These are phyloP conservation scores for Physcomitrium patens DNA, from an alignment of 225 moss, liverwort and hornwort species.

Conservation along the genomic window DNA sequence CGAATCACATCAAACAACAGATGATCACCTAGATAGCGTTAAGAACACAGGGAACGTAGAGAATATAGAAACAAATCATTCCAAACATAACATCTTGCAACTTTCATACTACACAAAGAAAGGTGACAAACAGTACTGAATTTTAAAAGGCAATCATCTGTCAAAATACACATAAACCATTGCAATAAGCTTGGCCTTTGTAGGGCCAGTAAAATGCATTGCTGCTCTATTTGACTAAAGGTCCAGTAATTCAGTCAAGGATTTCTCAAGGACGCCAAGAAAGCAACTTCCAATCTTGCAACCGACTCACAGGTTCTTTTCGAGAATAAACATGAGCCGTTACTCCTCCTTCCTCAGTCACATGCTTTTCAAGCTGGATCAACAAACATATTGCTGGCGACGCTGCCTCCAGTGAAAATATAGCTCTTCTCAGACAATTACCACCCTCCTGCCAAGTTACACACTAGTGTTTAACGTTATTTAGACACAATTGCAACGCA, in stretches of 20 bases:
- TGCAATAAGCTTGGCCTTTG: slow-evolving; percentile 17
- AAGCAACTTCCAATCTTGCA: slow-evolving; percentile 14
- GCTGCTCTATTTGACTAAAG: neutral
- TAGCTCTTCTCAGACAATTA: slow-evolving; percentile 66
- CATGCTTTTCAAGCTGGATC: slow-evolving; percentile 97
- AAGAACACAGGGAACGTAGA: neutral
- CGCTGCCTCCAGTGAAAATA: slow-evolving; percentile 86
- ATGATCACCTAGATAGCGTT: neutral
- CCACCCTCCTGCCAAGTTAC: slow-evolving; percentile 49
- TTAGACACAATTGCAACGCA: slow-evolving; percentile 13
- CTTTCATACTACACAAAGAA: neutral
- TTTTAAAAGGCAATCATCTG: neutral
- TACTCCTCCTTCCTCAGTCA: slow-evolving; percentile 96
- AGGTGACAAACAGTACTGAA: neutral
- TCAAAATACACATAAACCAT: neutral
- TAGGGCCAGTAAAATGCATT: slow-evolving; percentile 3
- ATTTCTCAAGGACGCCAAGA: slow-evolving; percentile 24
- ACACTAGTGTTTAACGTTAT: slow-evolving; percentile 15
- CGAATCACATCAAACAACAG: neutral
- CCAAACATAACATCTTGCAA: slow-evolving; percentile 9
- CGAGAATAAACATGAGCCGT: slow-evolving; percentile 92
- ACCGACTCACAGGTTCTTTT: slow-evolving; percentile 89
- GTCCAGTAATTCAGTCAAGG: neutral
- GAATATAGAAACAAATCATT: slow-evolving; percentile 4
- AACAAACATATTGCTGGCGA: slow-evolving; percentile 83